These are phyloP conservation scores for Dalbergia cultrata DNA, from an alignment of 306 rosid species.

Conservation along the genomic window DNA sequence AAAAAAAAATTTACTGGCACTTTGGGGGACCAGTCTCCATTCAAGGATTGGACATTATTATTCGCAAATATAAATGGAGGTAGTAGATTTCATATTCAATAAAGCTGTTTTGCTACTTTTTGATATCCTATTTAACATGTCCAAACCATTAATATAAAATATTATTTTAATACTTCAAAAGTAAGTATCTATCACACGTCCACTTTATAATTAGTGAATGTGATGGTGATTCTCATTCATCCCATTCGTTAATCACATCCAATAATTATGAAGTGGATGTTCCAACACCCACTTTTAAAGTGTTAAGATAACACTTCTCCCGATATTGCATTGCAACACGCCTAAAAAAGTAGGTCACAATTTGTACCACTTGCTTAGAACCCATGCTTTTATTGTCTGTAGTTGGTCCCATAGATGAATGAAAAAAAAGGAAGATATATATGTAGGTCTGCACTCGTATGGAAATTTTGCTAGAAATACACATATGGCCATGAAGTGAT, in stretches of 20 bases:
- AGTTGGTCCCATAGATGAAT: constrained; percentile 49
- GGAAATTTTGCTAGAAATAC: too few relatives aligned
- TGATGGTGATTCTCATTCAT: too few relatives aligned
- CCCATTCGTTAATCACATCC: too few relatives aligned
- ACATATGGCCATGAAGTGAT: background rate
- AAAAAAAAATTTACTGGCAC: constrained; percentile 31
- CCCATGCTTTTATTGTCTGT: constrained; percentile 42
- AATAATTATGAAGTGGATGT: too few relatives aligned
- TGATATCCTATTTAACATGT: constrained; percentile 32
- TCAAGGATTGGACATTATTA: constrained; percentile 38
- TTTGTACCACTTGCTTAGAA: constrained; percentile 41
- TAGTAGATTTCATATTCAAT: constrained; percentile 41
- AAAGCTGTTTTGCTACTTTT: constrained; percentile 44
- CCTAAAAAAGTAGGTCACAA: constrained; percentile 38
- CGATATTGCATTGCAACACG: constrained; percentile 41
- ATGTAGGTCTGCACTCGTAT: constrained; percentile 24
- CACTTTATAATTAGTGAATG: too few relatives aligned
- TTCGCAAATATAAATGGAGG: constrained; percentile 20
- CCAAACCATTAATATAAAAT: background rate
- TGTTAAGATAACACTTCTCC: too few relatives aligned
- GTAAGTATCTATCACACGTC: too few relatives aligned
- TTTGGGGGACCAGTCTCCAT: constrained; percentile 33
- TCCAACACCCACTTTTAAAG: too few relatives aligned
- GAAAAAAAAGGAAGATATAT: background rate
- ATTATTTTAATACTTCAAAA: too few relatives aligned